Evolutionary conservation across 1,284 basidiomycete species (phyloP).

Genomic region (Irpex rosettiformis): DNA sequence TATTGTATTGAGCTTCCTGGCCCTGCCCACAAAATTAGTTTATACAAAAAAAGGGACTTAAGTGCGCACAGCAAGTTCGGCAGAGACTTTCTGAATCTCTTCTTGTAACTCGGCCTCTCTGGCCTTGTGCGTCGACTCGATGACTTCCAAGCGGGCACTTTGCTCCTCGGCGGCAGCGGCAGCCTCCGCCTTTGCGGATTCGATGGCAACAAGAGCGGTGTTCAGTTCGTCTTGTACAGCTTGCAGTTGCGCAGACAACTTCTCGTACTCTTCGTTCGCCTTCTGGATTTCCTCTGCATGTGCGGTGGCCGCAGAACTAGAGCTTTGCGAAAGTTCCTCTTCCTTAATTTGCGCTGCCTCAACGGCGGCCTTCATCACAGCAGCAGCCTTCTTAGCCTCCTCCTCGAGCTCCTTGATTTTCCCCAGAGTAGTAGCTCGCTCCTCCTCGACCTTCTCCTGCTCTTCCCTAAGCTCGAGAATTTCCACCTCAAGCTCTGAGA

Average conservation of each 20-base stretch:
- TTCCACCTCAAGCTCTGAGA: slow-evolving; percentile 78
- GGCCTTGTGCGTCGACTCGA: slow-evolving; percentile 39
- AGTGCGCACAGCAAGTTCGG: slow-evolving; percentile 57
- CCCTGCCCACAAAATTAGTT: slow-evolving; percentile 36
- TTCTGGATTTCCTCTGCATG: slow-evolving; percentile 46
- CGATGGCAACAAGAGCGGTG: slow-evolving; percentile 41
- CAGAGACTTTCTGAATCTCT: slow-evolving; percentile 51
- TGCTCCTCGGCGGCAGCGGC: slow-evolving; percentile 44
- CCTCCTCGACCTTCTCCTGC: slow-evolving; percentile 63
- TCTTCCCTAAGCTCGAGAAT: slow-evolving; percentile 74
- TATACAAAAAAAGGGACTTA: not conserved
- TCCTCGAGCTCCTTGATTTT: slow-evolving; percentile 51
- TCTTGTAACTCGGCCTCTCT: slow-evolving; percentile 56
- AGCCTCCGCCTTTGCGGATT: slow-evolving; percentile 45
- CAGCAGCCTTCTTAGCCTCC: slow-evolving; percentile 43
- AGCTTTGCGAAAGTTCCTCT: slow-evolving; percentile 38
- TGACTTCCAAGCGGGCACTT: slow-evolving; percentile 29
- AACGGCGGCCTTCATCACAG: slow-evolving; percentile 46
- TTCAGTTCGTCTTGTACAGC: slow-evolving; percentile 44
- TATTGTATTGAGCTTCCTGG: slow-evolving; percentile 65
- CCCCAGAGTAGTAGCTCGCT: slow-evolving; percentile 42
- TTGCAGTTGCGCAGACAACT: slow-evolving; percentile 43
- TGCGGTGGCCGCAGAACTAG: slow-evolving; percentile 38
- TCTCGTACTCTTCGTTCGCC: slow-evolving; percentile 42
- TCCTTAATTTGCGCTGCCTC: slow-evolving; percentile 53